These are phyloP conservation scores for Filobasidium uniguttulatum DNA, from an alignment of 1,284 basidiomycete species.

Conservation along the genomic window DNA sequence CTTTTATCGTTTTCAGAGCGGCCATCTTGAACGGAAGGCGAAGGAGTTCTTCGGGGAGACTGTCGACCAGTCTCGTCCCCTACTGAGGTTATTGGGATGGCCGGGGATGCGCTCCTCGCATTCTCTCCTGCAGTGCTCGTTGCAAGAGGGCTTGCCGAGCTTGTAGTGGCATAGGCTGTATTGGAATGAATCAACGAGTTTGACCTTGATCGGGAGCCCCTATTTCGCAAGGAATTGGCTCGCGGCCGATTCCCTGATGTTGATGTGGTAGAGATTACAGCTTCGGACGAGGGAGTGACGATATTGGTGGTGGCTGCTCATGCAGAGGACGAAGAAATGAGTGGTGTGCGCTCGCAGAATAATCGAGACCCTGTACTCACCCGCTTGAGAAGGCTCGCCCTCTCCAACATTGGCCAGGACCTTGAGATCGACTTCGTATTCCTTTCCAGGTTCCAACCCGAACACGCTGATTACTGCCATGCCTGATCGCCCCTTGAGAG, in stretches of 20 bases:
- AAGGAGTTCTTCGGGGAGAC: too few relatives aligned
- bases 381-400: not conserved
- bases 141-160: not conserved
- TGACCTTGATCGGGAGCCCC: constrained; percentile 32
- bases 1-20: not conserved
- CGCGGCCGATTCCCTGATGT: constrained; percentile 26
- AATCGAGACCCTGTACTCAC: not conserved
- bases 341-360: not conserved
- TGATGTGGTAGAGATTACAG: constrained; percentile 21
- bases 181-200: constrained; percentile 24
- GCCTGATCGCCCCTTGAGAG: constrained; percentile 18
- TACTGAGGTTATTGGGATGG: too few relatives aligned
- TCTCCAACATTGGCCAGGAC: constrained; percentile 23
- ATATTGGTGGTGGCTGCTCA: constrained; percentile 9
- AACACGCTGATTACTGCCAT: constrained; percentile 35
- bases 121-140: too few relatives aligned
- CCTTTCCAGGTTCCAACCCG: constrained; percentile 32
- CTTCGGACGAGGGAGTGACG: too few relatives aligned
- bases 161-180: not conserved
- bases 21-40: too few relatives aligned
- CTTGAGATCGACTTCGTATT: constrained; percentile 36
- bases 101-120: too few relatives aligned
- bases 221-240: constrained; percentile 33
- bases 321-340: not conserved
- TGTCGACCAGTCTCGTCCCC: too few relatives aligned